Evolutionary conservation across 257 asterid species (phyloP).

Genomic region (Prunella vulgaris): DNA sequence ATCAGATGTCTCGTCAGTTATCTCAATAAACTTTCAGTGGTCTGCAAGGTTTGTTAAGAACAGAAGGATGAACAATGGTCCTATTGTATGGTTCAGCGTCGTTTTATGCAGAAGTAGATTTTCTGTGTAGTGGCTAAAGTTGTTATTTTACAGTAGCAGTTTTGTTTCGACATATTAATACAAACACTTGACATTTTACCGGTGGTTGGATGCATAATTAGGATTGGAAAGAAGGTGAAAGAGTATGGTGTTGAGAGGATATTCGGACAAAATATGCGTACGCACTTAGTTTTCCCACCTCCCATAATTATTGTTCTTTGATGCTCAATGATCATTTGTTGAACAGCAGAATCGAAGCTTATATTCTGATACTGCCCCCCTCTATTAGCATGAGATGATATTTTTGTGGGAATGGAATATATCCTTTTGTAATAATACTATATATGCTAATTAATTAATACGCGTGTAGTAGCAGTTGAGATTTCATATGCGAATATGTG

Average conservation of each 20-base stretch:
- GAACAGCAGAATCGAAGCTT: not conserved
- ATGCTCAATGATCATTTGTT: not conserved
- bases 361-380: not conserved
- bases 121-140: constrained; percentile 5
- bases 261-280: not conserved
- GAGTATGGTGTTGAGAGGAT: not conserved
- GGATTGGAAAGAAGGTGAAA: not conserved
- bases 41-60: not conserved
- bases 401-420: not conserved
- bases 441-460: no score
- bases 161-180: no score
- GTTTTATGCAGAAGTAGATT: not conserved
- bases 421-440: not conserved
- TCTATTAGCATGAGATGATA: not conserved
- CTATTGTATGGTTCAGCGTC: not conserved
- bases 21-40: constrained; percentile 5
- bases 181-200: constrained; percentile 6
- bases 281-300: not conserved
- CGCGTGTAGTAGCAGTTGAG: not conserved
- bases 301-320: not conserved
- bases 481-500: not conserved
- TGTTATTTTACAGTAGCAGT: not conserved
- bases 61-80: constrained; percentile 1
- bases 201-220: not conserved
- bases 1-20: constrained; percentile 6